These are phyloP conservation scores for Phytophthora ramorum DNA, from an alignment of 352 stramenopile species.

Conservation along the genomic window DNA sequence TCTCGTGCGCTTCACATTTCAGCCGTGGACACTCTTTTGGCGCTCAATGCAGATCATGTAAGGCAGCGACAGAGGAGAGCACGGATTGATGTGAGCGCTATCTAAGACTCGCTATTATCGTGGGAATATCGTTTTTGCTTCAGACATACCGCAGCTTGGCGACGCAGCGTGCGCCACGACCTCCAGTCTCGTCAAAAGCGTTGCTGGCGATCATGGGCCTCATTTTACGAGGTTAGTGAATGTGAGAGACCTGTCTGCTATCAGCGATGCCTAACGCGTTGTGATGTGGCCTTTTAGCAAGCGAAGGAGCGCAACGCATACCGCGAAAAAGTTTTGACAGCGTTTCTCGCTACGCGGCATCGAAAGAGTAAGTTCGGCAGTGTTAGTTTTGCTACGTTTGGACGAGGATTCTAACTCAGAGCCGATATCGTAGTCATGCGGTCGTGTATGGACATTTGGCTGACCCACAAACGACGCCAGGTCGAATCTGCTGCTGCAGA, in stretches of 20 bases:
- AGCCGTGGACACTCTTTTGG: constrained; percentile 49
- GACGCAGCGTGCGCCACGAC: constrained; percentile 38
- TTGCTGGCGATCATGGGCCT: constrained; percentile 22
- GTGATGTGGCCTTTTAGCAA: constrained; percentile 22
- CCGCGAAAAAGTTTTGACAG: constrained; percentile 30
- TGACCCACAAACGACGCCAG: constrained; percentile 47
- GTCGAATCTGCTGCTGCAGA: constrained; percentile 52
- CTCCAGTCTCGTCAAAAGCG: constrained; percentile 5
- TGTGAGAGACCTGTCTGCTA: neutral
- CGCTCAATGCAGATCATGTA: constrained; percentile 58
- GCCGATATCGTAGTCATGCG: constrained; percentile 23
- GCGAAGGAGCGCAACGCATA: constrained; percentile 32
- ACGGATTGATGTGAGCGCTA: neutral
- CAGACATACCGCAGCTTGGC: constrained; percentile 51
- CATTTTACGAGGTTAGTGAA: constrained; percentile 42
- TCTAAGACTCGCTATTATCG: neutral
- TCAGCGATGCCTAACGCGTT: neutral
- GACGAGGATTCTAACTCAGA: neutral
- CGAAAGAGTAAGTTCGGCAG: constrained; percentile 36
- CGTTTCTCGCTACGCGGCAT: constrained; percentile 43
- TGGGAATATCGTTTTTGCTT: neutral
- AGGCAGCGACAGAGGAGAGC: neutral
- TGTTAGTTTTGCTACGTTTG: neutral
- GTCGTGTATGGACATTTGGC: constrained; percentile 41
- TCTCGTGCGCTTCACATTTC: constrained; percentile 43